Percentiles rank a stretch among this genome's conserved stretches.
phyloP scores from a whole-genome alignment of 345 rosid genomes.

The Cardamine occulta region DNA sequence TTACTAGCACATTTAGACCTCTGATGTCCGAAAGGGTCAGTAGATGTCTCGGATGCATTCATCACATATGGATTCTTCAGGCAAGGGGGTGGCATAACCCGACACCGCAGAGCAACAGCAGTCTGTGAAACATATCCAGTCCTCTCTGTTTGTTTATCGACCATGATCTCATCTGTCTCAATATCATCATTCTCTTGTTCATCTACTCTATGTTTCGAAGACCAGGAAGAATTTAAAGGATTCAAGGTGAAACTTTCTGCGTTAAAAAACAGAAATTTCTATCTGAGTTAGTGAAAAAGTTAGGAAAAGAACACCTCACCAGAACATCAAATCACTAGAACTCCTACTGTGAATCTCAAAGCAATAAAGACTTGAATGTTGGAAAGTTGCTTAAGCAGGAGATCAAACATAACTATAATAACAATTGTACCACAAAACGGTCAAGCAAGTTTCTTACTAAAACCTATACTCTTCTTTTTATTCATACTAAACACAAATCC shows the following conservation, averaged over 20 bases:
- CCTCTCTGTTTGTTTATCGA: constrained; percentile 52
- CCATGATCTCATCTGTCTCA: constrained; percentile 49
- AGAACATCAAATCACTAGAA: background rate
- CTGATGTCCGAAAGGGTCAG: constrained; percentile 76
- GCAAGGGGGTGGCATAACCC: constrained; percentile 96
- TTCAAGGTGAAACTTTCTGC: constrained; percentile 49
- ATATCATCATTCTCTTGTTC: constrained; percentile 54
- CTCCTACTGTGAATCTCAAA: background rate
- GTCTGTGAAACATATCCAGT: constrained; percentile 73
- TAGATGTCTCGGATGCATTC: constrained; percentile 56
- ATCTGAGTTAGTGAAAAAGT: constrained; percentile 1
- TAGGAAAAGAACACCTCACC: background rate
- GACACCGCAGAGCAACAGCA: constrained; percentile 85
- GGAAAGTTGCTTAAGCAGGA: background rate
- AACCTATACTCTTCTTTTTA: background rate
- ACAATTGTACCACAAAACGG: background rate
- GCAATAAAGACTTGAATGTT: background rate
- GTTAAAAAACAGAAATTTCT: constrained; percentile 14
- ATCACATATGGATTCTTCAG: constrained; percentile 80
- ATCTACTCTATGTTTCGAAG: constrained; percentile 48
- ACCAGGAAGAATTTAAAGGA: constrained; percentile 55
- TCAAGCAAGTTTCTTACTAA: background rate
- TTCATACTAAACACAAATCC: background rate
- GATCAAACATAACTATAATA: background rate
- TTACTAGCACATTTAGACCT: constrained; percentile 90